Conservation (phyloP, 2,329 filamentous ascomycete genomes). For the Madurella mycetomatis region DNA sequence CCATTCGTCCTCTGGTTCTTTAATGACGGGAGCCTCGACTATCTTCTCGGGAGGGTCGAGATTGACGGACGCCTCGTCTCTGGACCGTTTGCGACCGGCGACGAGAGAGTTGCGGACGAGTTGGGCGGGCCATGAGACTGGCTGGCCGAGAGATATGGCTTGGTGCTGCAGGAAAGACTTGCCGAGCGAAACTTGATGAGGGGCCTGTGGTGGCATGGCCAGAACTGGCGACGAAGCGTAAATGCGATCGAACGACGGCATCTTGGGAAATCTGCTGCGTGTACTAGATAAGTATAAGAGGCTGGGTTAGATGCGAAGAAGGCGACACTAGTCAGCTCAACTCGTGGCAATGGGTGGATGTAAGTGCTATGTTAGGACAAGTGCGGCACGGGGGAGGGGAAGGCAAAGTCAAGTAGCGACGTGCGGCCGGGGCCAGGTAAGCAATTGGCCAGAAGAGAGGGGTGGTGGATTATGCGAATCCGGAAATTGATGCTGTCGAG, state of each 20-base stretch:
- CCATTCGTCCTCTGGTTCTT: slow-evolving; percentile 60
- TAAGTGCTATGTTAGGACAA: slow-evolving; percentile 9
- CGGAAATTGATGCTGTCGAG: slow-evolving; percentile 1
- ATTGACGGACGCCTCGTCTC: slow-evolving; percentile 67
- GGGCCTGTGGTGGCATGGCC: slow-evolving; percentile 42
- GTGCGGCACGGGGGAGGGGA: not conserved
- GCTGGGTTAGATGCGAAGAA: slow-evolving; percentile 25
- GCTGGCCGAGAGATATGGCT: slow-evolving; percentile 33
- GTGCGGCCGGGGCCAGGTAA: slow-evolving; percentile 19
- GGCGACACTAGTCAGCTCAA: slow-evolving; percentile 24
- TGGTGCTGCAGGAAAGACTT: slow-evolving; percentile 39
- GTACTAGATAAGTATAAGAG: slow-evolving; percentile 27
- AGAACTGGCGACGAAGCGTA: slow-evolving; percentile 44
- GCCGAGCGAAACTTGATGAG: slow-evolving; percentile 39
- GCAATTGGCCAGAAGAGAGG: slow-evolving; percentile 22
- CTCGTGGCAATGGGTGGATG: slow-evolving; percentile 11
- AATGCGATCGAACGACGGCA: slow-evolving; percentile 43
- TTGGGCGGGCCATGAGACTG: slow-evolving; percentile 33
- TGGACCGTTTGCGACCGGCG: slow-evolving; percentile 71
- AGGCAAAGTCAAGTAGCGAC: slow-evolving; percentile 1
- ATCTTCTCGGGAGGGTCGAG: slow-evolving; percentile 55
- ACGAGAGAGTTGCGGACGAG: slow-evolving; percentile 29
- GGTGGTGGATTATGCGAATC: slow-evolving; percentile 10
- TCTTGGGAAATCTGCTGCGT: slow-evolving; percentile 30
- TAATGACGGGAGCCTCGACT: slow-evolving; percentile 38